Evolutionary conservation across 1,139 yeast species (phyloP).

Genomic region (Meyerozyma smithsonii): DNA sequence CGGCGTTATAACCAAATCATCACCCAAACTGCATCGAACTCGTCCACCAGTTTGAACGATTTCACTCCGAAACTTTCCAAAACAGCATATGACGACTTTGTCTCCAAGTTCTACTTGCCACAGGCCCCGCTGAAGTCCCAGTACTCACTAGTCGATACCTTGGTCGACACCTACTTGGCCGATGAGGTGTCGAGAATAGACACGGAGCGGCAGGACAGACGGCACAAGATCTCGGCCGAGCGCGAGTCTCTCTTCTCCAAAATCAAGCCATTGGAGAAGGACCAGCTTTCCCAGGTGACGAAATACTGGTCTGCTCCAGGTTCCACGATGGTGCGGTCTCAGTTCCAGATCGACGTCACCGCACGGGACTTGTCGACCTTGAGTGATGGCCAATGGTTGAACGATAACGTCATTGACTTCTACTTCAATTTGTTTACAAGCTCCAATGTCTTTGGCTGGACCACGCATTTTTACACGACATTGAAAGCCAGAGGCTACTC

Average conservation of each 20-base stretch:
- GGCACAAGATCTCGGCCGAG: not conserved
- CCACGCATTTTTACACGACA: constrained; percentile 82
- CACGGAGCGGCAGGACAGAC: not conserved
- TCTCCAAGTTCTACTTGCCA: constrained; percentile 1
- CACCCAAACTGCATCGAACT: not conserved
- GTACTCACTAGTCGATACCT: constrained; percentile 1
- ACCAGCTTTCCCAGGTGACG: not conserved
- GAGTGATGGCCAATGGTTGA: constrained; percentile 74
- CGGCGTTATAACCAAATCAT: not conserved
- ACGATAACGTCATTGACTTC: constrained; percentile 85
- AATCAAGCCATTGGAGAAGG: not conserved
- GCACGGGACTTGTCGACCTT: constrained; percentile 69
- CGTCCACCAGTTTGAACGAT: not conserved
- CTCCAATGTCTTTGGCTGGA: constrained; percentile 58
- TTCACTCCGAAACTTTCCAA: not conserved
- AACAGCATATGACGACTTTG: constrained; percentile 1
- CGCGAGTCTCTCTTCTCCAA: not conserved
- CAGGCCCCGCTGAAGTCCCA: constrained; percentile 2
- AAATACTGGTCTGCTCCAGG: not conserved
- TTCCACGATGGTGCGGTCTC: constrained; percentile 19
- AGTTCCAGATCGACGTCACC: constrained; percentile 52
- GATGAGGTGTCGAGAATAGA: not conserved
- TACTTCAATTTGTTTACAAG: constrained; percentile 58
- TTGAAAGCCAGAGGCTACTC: constrained; percentile 67
- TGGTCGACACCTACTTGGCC: constrained; percentile 2